A percentile compares a stretch with the other conserved stretches of the same genome.
Evolutionary conservation across 2,329 filamentous ascomycete species (phyloP).

Genomic region (Grosmannia serpens): DNA sequence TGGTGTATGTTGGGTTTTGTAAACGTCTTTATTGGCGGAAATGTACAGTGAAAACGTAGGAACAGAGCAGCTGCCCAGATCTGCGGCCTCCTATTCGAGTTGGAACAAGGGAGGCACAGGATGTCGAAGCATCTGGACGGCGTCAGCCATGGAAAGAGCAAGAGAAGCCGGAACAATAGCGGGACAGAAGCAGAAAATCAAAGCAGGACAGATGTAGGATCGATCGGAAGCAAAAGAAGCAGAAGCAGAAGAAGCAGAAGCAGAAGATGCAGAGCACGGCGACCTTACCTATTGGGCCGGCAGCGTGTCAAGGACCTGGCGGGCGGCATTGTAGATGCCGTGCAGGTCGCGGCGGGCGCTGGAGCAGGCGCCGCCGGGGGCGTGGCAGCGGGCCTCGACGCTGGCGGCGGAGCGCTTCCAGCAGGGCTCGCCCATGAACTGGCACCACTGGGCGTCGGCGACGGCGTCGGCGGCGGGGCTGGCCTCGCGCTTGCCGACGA

Average conservation of each 20-base stretch:
- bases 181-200: no score
- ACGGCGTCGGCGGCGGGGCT: not conserved
- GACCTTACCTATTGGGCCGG: constrained; percentile 4
- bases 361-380: constrained; percentile 19
- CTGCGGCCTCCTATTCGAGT: not conserved
- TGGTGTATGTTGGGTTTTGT: not conserved
- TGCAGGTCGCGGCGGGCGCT: constrained; percentile 26
- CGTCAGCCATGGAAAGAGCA: not conserved
- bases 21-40: not conserved
- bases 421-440: constrained; percentile 10
- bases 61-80: not conserved
- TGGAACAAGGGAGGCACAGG: not conserved
- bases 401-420: constrained; percentile 20
- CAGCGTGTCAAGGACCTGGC: constrained; percentile 15
- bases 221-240: not conserved
- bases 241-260: not conserved
- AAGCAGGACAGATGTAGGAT: not conserved
- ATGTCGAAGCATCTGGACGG: not conserved
- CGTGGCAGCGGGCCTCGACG: constrained; percentile 19
- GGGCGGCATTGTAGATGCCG: constrained; percentile 21
- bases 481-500: constrained; percentile 8
- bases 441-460: constrained; percentile 8
- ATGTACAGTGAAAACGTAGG: not conserved
- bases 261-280: not conserved
- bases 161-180: no score